Conservation (phyloP, 352 stramenopile species). For the Lagenidium giganteum region DNA sequence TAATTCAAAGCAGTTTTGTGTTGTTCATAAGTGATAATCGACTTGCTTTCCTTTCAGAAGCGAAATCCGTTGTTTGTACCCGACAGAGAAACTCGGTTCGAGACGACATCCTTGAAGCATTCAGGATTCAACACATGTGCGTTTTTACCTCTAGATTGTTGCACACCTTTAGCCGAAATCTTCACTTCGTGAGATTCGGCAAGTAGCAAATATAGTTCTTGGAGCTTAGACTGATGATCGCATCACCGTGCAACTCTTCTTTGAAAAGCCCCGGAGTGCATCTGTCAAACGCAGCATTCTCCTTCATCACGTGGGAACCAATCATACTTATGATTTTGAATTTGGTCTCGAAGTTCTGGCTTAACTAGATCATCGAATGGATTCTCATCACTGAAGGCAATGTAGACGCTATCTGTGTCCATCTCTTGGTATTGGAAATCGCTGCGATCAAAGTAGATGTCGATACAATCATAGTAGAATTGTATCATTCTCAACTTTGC, state of each 20-base stretch:
- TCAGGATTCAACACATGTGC: conserved; percentile 11
- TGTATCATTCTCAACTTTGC: conserved; percentile 14
- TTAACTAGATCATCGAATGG: conserved; percentile 18
- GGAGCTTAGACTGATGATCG: conserved; percentile 14
- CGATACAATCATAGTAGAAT: conserved; percentile 19
- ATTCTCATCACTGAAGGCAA: conserved; percentile 14
- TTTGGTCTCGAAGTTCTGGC: conserved; percentile 12
- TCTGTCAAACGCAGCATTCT: conserved; percentile 6
- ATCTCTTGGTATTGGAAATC: conserved; percentile 17
- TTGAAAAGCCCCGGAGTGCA: conserved; percentile 16
- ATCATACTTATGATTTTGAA: conserved; percentile 11
- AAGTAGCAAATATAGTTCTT: conserved; percentile 26
- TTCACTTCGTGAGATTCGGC: conserved; percentile 11
- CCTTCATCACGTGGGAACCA: conserved; percentile 14
- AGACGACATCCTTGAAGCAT: conserved; percentile 17
- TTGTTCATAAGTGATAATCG: conserved; percentile 23
- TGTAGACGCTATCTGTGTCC: conserved; percentile 17
- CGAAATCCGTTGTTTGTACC: conserved; percentile 24
- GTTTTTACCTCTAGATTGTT: conserved; percentile 16
- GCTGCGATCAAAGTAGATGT: conserved; percentile 13
- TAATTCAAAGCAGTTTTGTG: conserved; percentile 18
- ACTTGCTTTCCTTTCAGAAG: conserved; percentile 17
- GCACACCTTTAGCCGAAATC: conserved; percentile 19
- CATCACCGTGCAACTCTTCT: conserved; percentile 18
- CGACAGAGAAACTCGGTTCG: conserved; percentile 17